Base-by-base conservation (phyloP, 441 rosid species). In the Eruca vesicaria region DNA sequence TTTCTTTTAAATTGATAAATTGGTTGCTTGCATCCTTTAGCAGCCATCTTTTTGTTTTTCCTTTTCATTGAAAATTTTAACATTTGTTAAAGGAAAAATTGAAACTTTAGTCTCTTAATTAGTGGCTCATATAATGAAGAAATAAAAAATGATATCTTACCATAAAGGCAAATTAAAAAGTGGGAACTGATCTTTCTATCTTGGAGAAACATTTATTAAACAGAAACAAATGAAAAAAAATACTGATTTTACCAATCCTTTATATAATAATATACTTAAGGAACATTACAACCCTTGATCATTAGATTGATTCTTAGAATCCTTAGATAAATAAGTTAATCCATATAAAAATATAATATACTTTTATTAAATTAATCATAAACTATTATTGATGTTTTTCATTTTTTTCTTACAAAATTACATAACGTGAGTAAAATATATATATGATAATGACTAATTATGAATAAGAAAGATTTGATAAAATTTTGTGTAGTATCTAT, bases 171-270 rank as follows among this genome's bases (percentile, higher is more conserved):
- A 57, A 56, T 48, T 48, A 48, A 48, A 48, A 50, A 77, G 73
- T 71, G 69, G 59, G 64, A 60, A 65, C 76, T 78, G 48, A 56
- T 6, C 53, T 12, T 23, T 56, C 55, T 15, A 72, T 68, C 61
- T 60, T 53, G 78, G 66, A 73, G 23, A 36, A 73, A 68, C 26
- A 23, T 72, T 67, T 52, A 66, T 72, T 68, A 78, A 78, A 53
- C 29, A 16, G 48, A 59, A 33, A 76, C 11, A 48, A 45, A 48
- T 41, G 18, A 10, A 75, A 68, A 45, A 68, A 7, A 71, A 63
- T 68, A 43, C 65, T 72, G 68, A 59, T 60, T 38, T 55, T 23
- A 72, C 63, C 70, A 73, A 73, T 23, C 26, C 3, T 3, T 23
- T 23, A 23, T 23, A 23, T 23, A 23, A n/a, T n/a, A n/a, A n/a